Evolutionary conservation across 2,329 filamentous ascomycete species (phyloP).

Genomic region (Aquanectria penicillioides): DNA sequence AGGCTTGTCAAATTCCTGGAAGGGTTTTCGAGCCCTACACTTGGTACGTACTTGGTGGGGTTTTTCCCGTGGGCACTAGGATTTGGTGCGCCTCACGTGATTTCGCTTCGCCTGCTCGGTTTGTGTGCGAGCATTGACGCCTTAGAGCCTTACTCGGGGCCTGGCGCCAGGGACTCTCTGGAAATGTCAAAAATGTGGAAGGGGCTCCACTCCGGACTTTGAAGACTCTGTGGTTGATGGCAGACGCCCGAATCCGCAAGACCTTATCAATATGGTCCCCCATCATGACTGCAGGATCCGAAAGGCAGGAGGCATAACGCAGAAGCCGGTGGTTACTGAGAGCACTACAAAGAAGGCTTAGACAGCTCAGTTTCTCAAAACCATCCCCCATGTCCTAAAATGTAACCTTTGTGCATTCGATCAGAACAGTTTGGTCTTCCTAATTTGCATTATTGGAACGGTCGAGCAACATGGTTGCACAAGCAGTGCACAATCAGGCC

Average conservation of each 20-base stretch:
- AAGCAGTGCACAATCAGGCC: not conserved
- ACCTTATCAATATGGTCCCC: not conserved
- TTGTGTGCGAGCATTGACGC: not conserved
- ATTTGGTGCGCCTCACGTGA: conserved; percentile 38
- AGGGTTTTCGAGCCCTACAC: conserved; percentile 56
- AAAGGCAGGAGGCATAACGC: no score
- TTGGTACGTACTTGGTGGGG: conserved; percentile 48
- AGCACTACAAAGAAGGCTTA: no score
- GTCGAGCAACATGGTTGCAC: not conserved
- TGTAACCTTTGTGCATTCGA: not conserved
- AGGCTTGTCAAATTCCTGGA: conserved; percentile 53
- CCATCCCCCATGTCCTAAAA: no score
- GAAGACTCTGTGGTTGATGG: not conserved
- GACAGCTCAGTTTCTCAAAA: no score
- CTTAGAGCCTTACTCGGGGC: conserved; percentile 5
- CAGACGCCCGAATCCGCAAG: not conserved
- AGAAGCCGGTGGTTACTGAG: no score
- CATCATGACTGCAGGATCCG: not conserved
- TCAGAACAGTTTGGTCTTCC: no score
- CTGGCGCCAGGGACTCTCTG: not conserved
- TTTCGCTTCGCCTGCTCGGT: conserved; percentile 5
- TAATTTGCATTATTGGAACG: no score
- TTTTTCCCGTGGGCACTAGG: conserved; percentile 25
- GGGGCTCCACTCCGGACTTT: not conserved
- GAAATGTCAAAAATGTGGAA: no score